Conservation (phyloP, 805 yeast species). For the Nakazawaea holstii region DNA sequence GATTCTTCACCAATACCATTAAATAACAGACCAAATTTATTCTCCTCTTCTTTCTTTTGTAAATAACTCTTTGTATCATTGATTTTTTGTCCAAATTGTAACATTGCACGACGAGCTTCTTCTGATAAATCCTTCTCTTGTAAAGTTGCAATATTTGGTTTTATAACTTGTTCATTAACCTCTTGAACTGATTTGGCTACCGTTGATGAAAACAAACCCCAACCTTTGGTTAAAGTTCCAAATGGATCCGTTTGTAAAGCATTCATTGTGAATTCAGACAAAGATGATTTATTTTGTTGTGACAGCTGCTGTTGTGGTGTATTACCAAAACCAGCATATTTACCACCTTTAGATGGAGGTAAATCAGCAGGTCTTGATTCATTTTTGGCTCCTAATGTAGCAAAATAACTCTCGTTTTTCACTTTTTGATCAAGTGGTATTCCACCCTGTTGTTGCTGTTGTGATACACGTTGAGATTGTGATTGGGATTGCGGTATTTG, state of each 20-base stretch:
- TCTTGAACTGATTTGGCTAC: conserved; percentile 80
- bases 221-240: conserved; percentile 87
- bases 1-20: conserved; percentile 43
- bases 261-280: conserved; percentile 57
- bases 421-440: conserved; percentile 33
- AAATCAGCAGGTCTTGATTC: conserved; percentile 67
- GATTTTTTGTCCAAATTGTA: conserved; percentile 91
- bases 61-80: conserved; percentile 83
- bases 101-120: conserved; percentile 90
- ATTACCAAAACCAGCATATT: conserved; percentile 86
- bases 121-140: conserved; percentile 71
- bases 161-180: conserved; percentile 82
- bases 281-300: conserved; percentile 29
- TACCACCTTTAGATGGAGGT: conserved; percentile 94
- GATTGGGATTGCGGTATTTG: conserved; percentile 21
- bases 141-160: conserved; percentile 83
- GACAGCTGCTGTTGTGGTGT: conserved; percentile 46
- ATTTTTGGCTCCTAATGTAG: conserved; percentile 69
- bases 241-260: conserved; percentile 78
- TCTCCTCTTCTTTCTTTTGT: conserved; percentile 22
- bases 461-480: conserved; percentile 32
- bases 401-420: conserved; percentile 80
- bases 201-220: conserved; percentile 88
- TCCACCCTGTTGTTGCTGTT: conserved; percentile 14
- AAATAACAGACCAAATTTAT: conserved; percentile 48